These are phyloP conservation scores for Candida nitratophila DNA, from an alignment of 805 yeast genomes.

Conservation along the genomic window DNA sequence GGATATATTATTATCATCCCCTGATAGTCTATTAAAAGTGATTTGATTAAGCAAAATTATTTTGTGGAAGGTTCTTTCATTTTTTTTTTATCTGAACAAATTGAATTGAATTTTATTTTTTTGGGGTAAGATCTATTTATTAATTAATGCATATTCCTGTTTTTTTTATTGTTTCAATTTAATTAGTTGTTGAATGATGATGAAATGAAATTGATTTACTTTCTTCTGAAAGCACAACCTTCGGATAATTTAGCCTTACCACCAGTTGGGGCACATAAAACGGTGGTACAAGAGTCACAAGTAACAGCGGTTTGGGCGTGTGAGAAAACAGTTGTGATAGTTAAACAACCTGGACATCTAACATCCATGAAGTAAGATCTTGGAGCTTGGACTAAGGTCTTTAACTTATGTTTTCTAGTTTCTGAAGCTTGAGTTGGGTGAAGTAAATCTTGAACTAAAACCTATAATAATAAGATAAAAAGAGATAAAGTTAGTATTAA, in stretches of 20 bases:
- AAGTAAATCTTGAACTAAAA: conserved; percentile 97
- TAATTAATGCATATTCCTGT: no score
- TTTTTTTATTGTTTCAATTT: no score
- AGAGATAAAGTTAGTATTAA: not conserved
- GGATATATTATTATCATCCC: not conserved
- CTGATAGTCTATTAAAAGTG: not conserved
- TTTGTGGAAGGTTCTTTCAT: no score
- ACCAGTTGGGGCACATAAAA: conserved; percentile 98
- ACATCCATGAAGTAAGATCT: conserved; percentile 99
- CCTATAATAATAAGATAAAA: conserved; percentile 36
- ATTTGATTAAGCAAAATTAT: no score
- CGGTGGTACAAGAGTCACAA: conserved; percentile 98
- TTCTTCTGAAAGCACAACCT: conserved; percentile 99
- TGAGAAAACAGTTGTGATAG: conserved; percentile 98
- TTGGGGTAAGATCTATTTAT: no score
- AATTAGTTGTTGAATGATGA: not conserved
- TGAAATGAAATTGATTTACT: conserved; percentile 44
- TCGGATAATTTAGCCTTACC: conserved; percentile 99
- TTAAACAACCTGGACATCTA: conserved; percentile 98
- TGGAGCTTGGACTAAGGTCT: conserved; percentile 95
- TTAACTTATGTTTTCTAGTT: conserved; percentile 94
- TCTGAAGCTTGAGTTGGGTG: conserved; percentile 98
- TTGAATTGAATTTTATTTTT: no score
- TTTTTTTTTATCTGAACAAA: no score
- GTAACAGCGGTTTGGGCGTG: conserved; percentile 99